Percentiles rank a stretch among this genome's conserved stretches.
Evolutionary conservation across 208 protist species (phyloP).

Genomic region (Crithidia expoeki): DNA sequence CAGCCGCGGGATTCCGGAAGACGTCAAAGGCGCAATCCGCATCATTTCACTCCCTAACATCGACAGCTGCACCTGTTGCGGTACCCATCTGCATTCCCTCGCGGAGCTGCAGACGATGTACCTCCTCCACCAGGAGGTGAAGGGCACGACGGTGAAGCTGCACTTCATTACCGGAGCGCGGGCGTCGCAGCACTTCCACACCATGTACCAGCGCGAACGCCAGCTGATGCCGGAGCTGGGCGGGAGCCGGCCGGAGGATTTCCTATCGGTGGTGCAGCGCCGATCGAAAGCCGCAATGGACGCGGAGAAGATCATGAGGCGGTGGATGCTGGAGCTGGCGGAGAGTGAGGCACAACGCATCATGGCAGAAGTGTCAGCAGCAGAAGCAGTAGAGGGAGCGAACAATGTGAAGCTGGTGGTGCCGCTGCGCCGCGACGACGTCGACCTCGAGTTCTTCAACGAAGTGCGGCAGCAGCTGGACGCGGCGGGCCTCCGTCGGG

Average conservation of each 20-base stretch:
- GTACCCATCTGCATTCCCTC: constrained; percentile 81
- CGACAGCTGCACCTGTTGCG: constrained; percentile 86
- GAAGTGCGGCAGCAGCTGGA: constrained; percentile 39
- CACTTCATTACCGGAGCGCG: constrained; percentile 84
- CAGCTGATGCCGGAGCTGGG: constrained; percentile 68
- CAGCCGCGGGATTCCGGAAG: constrained; percentile 72
- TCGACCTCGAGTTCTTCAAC: constrained; percentile 68
- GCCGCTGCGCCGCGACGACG: constrained; percentile 66
- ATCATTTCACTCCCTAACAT: constrained; percentile 74
- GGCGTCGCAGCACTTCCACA: constrained; percentile 43
- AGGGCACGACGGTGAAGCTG: constrained; percentile 75
- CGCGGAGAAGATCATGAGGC: constrained; percentile 60
- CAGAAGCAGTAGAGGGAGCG: too few relatives aligned
- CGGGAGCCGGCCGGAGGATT: constrained; percentile 62
- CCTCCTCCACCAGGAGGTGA: constrained; percentile 81
- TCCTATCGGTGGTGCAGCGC: constrained; percentile 45
- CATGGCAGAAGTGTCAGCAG: constrained; percentile 19
- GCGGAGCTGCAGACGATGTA: constrained; percentile 75
- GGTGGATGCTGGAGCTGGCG: constrained; percentile 64
- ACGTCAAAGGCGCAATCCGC: constrained; percentile 77
- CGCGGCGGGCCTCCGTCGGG: constrained; percentile 35
- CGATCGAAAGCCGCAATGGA: constrained; percentile 55
- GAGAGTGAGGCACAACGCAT: constrained; percentile 45
- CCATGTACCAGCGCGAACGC: constrained; percentile 73
- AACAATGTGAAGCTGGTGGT: constrained; percentile 7